Percentiles rank a stretch among this genome's conserved stretches.
phyloP scores from a whole-genome alignment of 306 rosid genomes.

The Lathyrus oleraceus region DNA sequence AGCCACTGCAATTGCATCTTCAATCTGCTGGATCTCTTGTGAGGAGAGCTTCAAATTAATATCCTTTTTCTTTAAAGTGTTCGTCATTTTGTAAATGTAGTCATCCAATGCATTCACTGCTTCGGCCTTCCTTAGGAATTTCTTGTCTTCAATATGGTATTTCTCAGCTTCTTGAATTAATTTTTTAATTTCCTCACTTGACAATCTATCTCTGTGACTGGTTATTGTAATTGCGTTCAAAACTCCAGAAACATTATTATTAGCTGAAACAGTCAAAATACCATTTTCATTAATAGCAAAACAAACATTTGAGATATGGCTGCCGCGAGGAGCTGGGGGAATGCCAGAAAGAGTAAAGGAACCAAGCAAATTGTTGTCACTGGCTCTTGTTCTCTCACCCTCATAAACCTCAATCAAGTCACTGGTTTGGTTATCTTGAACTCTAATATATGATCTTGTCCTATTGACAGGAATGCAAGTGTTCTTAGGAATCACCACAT shows the following conservation, averaged over 20 bases:
- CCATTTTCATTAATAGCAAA: slow-evolving; percentile 31
- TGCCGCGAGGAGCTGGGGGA: slow-evolving; percentile 47
- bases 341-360: slow-evolving; percentile 30
- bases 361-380: slow-evolving; percentile 50
- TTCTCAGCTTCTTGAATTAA: slow-evolving; percentile 47
- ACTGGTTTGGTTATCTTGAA: slow-evolving; percentile 33
- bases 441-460: neutral
- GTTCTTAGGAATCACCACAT: slow-evolving; percentile 40
- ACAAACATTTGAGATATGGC: slow-evolving; percentile 25
- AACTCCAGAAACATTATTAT: neutral
- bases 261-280: neutral
- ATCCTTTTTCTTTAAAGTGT: slow-evolving; percentile 32
- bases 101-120: slow-evolving; percentile 42
- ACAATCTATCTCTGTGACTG: slow-evolving; percentile 33
- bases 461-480: slow-evolving; percentile 45
- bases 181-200: slow-evolving; percentile 44
- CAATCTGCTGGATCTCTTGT: slow-evolving; percentile 35
- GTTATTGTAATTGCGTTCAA: neutral
- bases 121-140: slow-evolving; percentile 36
- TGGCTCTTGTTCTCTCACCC: neutral
- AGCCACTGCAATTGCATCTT: slow-evolving; percentile 26
- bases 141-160: slow-evolving; percentile 46
- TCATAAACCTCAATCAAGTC: slow-evolving; percentile 14
- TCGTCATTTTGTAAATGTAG: slow-evolving; percentile 43
- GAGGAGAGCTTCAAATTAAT: neutral